phyloP scores from a whole-genome alignment of 2,329 filamentous ascomycete genomes.

The Trichoderma simmonsii region DNA sequence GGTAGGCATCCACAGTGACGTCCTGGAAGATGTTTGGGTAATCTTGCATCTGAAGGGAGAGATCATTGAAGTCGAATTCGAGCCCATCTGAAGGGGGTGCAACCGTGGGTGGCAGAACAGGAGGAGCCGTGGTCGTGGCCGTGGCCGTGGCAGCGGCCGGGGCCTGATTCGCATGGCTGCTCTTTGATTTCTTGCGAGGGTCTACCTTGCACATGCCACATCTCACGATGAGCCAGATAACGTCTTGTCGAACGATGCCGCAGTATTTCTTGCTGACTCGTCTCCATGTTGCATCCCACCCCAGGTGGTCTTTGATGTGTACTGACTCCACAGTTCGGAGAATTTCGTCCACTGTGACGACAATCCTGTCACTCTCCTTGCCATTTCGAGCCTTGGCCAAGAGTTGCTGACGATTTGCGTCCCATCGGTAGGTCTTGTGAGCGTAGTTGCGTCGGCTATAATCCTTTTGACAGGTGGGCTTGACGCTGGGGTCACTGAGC shows the following conservation, averaged over 20 bases:
- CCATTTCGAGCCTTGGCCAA: not conserved
- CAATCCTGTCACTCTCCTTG: not conserved
- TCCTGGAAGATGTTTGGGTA: not conserved
- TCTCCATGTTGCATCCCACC: slow-evolving; percentile 22
- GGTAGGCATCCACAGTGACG: not conserved
- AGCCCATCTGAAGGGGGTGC: not conserved
- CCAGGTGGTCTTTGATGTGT: slow-evolving; percentile 17
- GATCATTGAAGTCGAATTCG: not conserved
- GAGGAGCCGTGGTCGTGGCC: not conserved
- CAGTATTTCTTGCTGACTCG: slow-evolving; percentile 17
- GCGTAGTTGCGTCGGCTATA: slow-evolving; percentile 22
- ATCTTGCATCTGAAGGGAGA: not conserved
- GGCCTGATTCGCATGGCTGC: not conserved
- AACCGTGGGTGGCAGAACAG: not conserved
- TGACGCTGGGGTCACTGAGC: not conserved
- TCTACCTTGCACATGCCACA: slow-evolving; percentile 13
- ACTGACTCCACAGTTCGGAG: slow-evolving; percentile 14
- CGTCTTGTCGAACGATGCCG: slow-evolving; percentile 20
- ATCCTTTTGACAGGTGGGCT: slow-evolving; percentile 12
- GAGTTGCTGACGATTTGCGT: not conserved
- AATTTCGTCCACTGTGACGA: slow-evolving; percentile 19
- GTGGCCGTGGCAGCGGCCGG: not conserved
- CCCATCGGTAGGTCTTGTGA: slow-evolving; percentile 19
- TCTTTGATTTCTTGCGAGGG: slow-evolving; percentile 1
- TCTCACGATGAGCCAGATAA: slow-evolving; percentile 20